A percentile compares a stretch with the other conserved stretches of the same genome.
Evolutionary conservation across 208 protist species (phyloP).

Genomic region (Naegleria fowleri): DNA sequence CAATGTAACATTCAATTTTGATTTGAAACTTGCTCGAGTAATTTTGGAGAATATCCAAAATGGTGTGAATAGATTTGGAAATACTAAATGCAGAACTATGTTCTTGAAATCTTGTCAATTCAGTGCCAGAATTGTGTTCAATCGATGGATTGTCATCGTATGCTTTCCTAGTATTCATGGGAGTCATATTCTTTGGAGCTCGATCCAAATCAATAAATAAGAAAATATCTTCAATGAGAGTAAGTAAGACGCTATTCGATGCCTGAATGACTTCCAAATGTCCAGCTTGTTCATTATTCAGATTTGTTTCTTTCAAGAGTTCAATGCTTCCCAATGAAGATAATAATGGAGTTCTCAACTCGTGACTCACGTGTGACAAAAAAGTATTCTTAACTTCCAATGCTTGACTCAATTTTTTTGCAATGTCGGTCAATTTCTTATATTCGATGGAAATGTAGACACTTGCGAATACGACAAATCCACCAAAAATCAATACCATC

Average conservation of each 20-base stretch:
- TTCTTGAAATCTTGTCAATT: not conserved
- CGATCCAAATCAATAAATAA: not conserved
- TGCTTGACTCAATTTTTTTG: not conserved
- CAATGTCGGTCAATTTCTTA: not conserved
- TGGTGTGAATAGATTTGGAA: not conserved
- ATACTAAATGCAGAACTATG: not conserved
- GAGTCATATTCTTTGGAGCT: not conserved
- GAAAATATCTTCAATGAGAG: not conserved
- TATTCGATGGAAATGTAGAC: not conserved
- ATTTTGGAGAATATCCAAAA: not conserved
- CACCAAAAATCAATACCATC: not conserved
- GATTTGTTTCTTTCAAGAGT: not conserved
- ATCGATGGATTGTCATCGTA: not conserved
- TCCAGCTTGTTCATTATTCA: not conserved
- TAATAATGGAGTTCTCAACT: not conserved
- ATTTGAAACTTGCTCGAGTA: not conserved
- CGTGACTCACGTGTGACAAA: not conserved
- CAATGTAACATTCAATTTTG: not conserved
- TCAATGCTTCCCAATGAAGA: not conserved
- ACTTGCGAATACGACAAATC: not conserved
- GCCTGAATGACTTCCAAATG: not conserved
- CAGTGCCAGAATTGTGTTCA: not conserved
- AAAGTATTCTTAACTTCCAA: not conserved
- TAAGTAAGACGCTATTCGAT: not conserved
- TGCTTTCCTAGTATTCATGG: not conserved